phyloP scores from a whole-genome alignment of 352 stramenopile species.

The Phytophthora nicotianae region DNA sequence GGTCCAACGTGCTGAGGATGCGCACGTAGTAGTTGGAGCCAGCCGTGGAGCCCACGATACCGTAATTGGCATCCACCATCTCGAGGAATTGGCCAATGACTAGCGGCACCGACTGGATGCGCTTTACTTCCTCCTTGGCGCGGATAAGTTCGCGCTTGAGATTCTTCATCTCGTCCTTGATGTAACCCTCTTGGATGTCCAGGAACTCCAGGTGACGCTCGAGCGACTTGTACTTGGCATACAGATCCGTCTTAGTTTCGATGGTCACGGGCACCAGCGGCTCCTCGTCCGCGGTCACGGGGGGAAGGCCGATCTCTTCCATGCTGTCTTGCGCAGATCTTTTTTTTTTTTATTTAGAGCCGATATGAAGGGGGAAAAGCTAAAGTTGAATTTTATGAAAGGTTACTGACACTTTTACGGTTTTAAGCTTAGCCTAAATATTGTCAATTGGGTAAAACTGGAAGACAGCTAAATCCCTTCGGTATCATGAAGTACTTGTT shows the following conservation, averaged over 20 bases:
- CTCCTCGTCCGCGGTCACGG: constrained; percentile 48
- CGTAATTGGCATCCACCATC: constrained; percentile 99
- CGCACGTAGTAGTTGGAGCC: constrained; percentile 99
- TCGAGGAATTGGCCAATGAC: constrained; percentile 99
- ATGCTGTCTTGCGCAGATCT: constrained; percentile 29
- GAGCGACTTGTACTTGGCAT: constrained; percentile 81
- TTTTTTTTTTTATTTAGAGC: constrained; percentile 1
- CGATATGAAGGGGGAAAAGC: neutral
- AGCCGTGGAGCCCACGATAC: constrained; percentile 97
- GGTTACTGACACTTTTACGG: too few relatives aligned
- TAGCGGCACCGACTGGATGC: constrained; percentile 99
- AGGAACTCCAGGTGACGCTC: constrained; percentile 84
- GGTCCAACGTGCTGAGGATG: constrained; percentile 98
- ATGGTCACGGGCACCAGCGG: constrained; percentile 57
- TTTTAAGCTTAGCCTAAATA: neutral
- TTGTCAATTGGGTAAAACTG: too few relatives aligned
- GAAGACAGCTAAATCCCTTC: too few relatives aligned
- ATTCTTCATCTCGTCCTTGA: constrained; percentile 99
- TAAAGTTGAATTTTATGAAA: too few relatives aligned
- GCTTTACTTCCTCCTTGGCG: constrained; percentile 99
- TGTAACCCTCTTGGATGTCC: constrained; percentile 97
- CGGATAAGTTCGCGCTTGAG: constrained; percentile 99
- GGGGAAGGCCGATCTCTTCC: constrained; percentile 66
- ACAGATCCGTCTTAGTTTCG: constrained; percentile 74
- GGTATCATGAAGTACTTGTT: too few relatives aligned